Conservation (phyloP, 164 flowering plant species). For the Nymphaea thermarum region DNA sequence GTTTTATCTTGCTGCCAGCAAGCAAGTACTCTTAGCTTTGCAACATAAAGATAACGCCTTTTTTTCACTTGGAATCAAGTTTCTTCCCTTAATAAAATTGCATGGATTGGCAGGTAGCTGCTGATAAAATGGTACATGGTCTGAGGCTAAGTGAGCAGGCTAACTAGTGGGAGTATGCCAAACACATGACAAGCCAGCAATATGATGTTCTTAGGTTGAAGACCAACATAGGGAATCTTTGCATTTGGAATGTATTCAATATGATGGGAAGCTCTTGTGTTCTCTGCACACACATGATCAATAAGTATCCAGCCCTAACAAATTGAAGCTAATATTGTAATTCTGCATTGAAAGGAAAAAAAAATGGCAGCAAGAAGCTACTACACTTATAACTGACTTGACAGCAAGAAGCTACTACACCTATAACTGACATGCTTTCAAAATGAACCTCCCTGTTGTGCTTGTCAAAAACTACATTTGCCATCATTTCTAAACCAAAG, state of each 20-base stretch:
- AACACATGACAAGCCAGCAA: slow-evolving; percentile 97
- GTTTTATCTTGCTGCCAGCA: slow-evolving; percentile 71
- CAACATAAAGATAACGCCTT: too few species aligned
- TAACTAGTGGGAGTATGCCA: slow-evolving; percentile 97
- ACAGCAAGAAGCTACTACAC: slow-evolving; percentile 24
- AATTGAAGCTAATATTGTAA: too few species aligned
- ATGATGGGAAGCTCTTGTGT: slow-evolving; percentile 93
- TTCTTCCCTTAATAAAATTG: not conserved
- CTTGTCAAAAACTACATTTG: slow-evolving; percentile 95
- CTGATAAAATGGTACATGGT: slow-evolving; percentile 99
- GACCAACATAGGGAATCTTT: slow-evolving; percentile 89
- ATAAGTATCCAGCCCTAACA: too few species aligned
- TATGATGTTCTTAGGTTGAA: slow-evolving; percentile 92
- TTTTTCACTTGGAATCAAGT: too few species aligned
- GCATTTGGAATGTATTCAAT: slow-evolving; percentile 97
- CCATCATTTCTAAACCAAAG: slow-evolving; percentile 46
- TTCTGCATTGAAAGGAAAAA: too few species aligned
- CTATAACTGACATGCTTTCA: slow-evolving; percentile 86
- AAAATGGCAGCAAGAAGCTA: too few species aligned
- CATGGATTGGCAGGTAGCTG: slow-evolving; percentile 52
- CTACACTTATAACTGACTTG: too few species aligned
- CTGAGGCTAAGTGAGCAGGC: slow-evolving; percentile 87
- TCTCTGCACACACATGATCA: slow-evolving; percentile 43
- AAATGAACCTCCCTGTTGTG: slow-evolving; percentile 88
- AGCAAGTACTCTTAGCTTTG: not conserved